Conservation (phyloP, 2,329 filamentous ascomycete species). For the Zasmidium citrigriseum region DNA sequence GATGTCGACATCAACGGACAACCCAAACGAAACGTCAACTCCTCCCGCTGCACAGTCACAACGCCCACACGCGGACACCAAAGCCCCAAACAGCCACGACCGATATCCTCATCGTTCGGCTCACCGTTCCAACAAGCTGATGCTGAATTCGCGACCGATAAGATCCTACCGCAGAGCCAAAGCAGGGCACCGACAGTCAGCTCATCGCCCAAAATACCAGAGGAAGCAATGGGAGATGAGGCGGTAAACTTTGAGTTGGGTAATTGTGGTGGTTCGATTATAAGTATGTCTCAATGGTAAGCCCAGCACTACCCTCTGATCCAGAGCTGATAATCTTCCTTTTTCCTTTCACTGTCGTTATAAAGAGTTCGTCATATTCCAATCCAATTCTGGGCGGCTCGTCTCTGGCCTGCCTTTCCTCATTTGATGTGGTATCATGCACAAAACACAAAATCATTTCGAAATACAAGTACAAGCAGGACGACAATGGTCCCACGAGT, state of each 20-base stretch:
- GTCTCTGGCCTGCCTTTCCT: too few species aligned
- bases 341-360: constrained; percentile 1
- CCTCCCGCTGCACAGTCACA: background rate
- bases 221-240: too few species aligned
- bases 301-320: background rate
- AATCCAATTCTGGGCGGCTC: too few species aligned
- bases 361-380: background rate
- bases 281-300: constrained; percentile 1
- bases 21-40: background rate
- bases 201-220: too few species aligned
- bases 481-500: background rate
- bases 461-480: constrained; percentile 3
- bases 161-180: too few species aligned
- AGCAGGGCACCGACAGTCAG: too few species aligned
- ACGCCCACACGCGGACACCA: background rate
- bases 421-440: constrained; percentile 15
- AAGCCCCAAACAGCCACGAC: background rate
- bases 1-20: too few species aligned
- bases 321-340: background rate
- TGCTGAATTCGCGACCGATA: too few species aligned
- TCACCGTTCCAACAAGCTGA: too few species aligned
- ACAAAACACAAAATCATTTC: background rate
- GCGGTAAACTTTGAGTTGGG: too few species aligned
- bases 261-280: background rate
- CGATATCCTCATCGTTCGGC: too few species aligned